phyloP scores from a whole-genome alignment of 106 monocot species.

The Vanilla planifolia region DNA sequence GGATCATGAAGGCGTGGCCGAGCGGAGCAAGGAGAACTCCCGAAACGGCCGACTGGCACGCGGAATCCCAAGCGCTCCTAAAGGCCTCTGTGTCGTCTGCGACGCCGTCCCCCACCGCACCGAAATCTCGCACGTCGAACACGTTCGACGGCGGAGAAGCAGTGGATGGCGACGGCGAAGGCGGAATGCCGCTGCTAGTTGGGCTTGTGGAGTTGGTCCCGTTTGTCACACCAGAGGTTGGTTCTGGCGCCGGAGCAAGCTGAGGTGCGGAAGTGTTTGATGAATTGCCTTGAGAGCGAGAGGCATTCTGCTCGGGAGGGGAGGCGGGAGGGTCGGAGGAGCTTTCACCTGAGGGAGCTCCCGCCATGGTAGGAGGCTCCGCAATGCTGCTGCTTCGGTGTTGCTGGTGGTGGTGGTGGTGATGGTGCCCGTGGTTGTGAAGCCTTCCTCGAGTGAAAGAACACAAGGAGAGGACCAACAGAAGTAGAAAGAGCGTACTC shows the following conservation, averaged over 20 bases:
- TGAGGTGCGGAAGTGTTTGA: no score
- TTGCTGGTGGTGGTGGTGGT: not conserved
- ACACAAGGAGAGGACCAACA: conserved; percentile 23
- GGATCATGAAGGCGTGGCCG: conserved; percentile 67
- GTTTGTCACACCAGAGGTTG: no score
- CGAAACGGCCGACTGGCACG: conserved; percentile 27
- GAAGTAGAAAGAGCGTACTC: not conserved
- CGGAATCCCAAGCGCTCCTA: conserved; percentile 79
- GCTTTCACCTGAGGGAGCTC: no score
- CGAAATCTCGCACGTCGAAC: conserved; percentile 54
- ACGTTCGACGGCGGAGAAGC: conserved; percentile 15
- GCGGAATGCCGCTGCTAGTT: not conserved
- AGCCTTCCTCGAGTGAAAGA: conserved; percentile 9
- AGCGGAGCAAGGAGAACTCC: conserved; percentile 44
- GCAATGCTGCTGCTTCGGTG: conserved; percentile 12
- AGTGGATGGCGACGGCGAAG: conserved; percentile 9
- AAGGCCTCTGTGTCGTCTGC: conserved; percentile 74
- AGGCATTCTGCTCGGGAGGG: no score
- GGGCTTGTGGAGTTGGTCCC: no score
- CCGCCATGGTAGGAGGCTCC: conserved; percentile 19
- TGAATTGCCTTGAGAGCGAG: no score
- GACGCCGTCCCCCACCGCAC: conserved; percentile 67
- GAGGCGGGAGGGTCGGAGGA: no score
- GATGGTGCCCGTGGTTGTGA: conserved; percentile 19
- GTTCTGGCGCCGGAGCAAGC: no score